Base-by-base conservation (phyloP, 2,329 filamentous ascomycete species). In the Phyllosticta citribraziliensis region DNA sequence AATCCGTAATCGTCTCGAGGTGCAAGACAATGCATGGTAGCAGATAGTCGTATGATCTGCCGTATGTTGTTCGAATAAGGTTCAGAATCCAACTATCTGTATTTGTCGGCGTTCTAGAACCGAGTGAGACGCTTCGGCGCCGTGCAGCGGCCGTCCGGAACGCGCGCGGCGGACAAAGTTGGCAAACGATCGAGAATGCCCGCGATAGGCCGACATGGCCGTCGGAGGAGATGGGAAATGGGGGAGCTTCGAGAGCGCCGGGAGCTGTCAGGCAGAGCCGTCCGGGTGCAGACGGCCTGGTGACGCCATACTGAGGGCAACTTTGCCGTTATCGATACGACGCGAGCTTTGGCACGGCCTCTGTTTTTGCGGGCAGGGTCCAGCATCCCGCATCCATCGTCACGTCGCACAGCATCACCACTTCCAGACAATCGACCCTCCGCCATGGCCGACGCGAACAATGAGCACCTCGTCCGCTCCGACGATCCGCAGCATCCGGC, bases 401-500 rank as follows among this genome's bases (percentile, higher is more conserved):
- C 40, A 47, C 40, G 40, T 47, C 40, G 40, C 17, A 47, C 40
- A 53, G 51, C 51, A 24, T 25, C 20, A 25, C 17, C 20, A 53
- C 20, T 19, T 14, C n/a, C 20, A 25, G 27, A 17, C 10, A 35
- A 10, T 17, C 19, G 9, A 27, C 24, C 5, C 57, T 8, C 40
- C 59, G 52, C 54, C 47, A 61, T 61, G 59, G 47, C 59, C 19
- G 55, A 47, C 54, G 58, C 55, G 17, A 58, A 60, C 52, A 63
- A 66, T 10, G 83, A 85, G 66, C 78, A 82, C 60, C 78, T 87
- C 66, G 76, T 87, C 61, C 78, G 75, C 64, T 87, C 84, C 2
- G 66, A 76, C 30, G 85, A 97, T 72, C 87, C 88, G 5, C 79
- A 91, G 63, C 94, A 99, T 76, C 94, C 94, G 22, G 92, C 94